Evolutionary conservation across 441 rosid species (phyloP), one percentile per base, ranked within the genome.

Genomic region (Manihot esculenta): DNA sequence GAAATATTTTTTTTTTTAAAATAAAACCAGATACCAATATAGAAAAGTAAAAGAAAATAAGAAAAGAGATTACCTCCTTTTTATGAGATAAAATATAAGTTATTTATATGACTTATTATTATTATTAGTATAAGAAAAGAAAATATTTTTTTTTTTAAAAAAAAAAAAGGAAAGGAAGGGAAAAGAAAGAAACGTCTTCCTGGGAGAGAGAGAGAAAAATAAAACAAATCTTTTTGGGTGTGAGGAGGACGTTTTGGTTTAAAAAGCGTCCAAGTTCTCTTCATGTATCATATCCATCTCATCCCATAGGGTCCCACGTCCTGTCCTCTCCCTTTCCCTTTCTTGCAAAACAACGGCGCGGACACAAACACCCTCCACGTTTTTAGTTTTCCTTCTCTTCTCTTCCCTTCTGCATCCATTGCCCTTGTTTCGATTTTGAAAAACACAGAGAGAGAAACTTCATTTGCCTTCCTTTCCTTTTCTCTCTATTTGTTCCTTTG

Each of bases 221-320:
- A 55, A 74, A 76, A 64, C 69, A 73, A 54, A 73, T 26, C 20
- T 69, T 77, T 77, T 74, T 8, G 74, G 59, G 50, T 1, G 30
- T 74, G 88, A 80, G 62, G 76, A 72, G 68, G 88, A 83, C 81
- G 75, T 78, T 63, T 74, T 48, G 72, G 23, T 79, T 73, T 35
- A 83, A 74, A 74, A 84, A 83, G 81, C 79, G 96, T 92, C 97
- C 55, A 88, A 81, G 85, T 92, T 87, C 97, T 78, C 89, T 85
- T 87, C 85, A 88, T 70, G 77, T 77, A 72, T 48, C 68, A 33
- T 30, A 30, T 21, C 3, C 5, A 11, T 26, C 63, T 18, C 38
- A 17, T 18, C 38, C 55, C 50, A 7, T 5, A 9, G 14, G 81
- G 87, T 10, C 87, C 86, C 83, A 76, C 60, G 69, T 26, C 12